Conservation (phyloP, 2,329 filamentous ascomycete genomes). For the Hymenoscyphus albidus region DNA sequence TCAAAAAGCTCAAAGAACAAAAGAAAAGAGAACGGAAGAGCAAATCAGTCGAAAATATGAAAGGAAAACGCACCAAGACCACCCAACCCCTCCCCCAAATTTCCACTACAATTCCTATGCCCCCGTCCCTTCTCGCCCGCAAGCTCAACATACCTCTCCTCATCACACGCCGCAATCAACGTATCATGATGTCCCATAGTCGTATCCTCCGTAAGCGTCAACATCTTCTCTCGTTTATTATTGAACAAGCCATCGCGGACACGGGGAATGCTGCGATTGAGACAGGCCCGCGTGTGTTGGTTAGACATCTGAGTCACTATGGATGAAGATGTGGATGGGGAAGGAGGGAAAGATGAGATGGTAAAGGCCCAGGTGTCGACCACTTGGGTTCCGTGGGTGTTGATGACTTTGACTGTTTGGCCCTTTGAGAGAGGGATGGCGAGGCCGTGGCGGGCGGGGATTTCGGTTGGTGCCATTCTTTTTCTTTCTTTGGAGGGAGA, state of each 20-base stretch:
- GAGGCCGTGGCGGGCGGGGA: constrained; percentile 21
- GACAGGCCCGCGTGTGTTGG: constrained; percentile 27
- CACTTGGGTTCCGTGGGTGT: constrained; percentile 22
- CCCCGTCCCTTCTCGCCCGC: constrained; percentile 16
- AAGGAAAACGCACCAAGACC: too few species aligned
- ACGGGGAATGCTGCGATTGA: constrained; percentile 24
- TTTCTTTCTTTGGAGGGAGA: not conserved
- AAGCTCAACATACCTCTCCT: constrained; percentile 24
- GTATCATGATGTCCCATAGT: constrained; percentile 26
- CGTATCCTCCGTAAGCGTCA: constrained; percentile 25
- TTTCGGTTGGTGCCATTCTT: constrained; percentile 3
- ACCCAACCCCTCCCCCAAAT: constrained; percentile 24
- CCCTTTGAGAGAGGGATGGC: constrained; percentile 14
- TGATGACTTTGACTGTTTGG: constrained; percentile 21
- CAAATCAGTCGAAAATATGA: too few species aligned
- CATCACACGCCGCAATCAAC: constrained; percentile 28
- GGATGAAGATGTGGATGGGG: not conserved
- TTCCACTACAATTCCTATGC: constrained; percentile 28
- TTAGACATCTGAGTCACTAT: constrained; percentile 24
- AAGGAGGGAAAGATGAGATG: constrained; percentile 13
- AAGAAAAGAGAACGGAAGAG: too few species aligned
- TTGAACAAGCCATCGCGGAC: constrained; percentile 23
- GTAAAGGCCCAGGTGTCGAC: constrained; percentile 29
- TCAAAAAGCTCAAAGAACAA: too few species aligned
- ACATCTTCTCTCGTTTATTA: constrained; percentile 23